Evolutionary conservation across 345 rosid species (phyloP).

Genomic region (Jatropha curcas): DNA sequence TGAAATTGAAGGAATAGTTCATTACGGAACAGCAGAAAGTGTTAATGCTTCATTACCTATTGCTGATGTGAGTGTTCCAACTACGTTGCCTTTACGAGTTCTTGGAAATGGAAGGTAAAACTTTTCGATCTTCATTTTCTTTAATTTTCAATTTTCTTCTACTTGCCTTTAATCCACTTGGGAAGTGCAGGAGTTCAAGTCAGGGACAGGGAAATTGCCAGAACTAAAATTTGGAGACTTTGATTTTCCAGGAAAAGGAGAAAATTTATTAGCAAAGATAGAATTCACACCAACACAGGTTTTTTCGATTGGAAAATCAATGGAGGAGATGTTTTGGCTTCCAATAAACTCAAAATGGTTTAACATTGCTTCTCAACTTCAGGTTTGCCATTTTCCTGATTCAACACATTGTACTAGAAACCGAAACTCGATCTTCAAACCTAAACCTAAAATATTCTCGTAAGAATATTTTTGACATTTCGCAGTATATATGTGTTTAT

Average conservation of each 20-base stretch:
- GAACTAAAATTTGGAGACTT: slow-evolving; percentile 38
- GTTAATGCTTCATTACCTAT: slow-evolving; percentile 26
- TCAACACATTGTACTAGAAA: no score
- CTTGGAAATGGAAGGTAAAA: slow-evolving; percentile 43
- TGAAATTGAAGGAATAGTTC: slow-evolving; percentile 34
- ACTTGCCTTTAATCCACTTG: background rate
- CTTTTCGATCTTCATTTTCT: background rate
- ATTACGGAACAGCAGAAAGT: slow-evolving; percentile 42
- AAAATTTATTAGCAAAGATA: slow-evolving; percentile 31
- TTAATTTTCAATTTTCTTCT: no score
- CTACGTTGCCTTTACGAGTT: slow-evolving; percentile 32
- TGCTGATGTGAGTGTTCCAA: slow-evolving; percentile 36
- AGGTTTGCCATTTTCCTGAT: slow-evolving; percentile 14
- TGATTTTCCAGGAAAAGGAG: slow-evolving; percentile 32
- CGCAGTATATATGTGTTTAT: no score
- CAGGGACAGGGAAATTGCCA: slow-evolving; percentile 26
- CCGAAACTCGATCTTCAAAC: no score
- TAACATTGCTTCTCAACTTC: slow-evolving; percentile 25
- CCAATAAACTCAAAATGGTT: slow-evolving; percentile 33
- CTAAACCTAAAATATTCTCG: no score
- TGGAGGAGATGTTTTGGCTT: slow-evolving; percentile 39
- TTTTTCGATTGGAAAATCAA: slow-evolving; percentile 23
- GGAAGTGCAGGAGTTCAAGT: slow-evolving; percentile 21
- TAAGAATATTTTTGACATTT: no score
- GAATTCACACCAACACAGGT: slow-evolving; percentile 31